Evolutionary conservation across 1,139 yeast genomes (phyloP).

Genomic region (Spathaspora jeffriesii): DNA sequence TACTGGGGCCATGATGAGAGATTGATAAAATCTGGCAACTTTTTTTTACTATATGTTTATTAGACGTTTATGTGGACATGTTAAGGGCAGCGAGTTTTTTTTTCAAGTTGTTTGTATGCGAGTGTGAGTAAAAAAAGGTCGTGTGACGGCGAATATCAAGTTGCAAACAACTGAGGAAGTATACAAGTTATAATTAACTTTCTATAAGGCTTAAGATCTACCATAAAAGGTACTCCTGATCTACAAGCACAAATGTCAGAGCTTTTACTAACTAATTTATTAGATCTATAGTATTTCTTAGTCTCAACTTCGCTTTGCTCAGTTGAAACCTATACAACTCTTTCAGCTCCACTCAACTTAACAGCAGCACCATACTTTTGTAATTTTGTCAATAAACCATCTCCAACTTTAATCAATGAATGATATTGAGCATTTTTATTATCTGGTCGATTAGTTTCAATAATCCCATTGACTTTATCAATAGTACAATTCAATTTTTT

Average conservation of each 20-base stretch:
- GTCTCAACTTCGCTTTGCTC: too few species aligned
- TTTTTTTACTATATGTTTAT: not conserved
- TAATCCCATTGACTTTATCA: slow-evolving; percentile 93
- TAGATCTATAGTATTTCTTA: too few species aligned
- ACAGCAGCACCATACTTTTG: slow-evolving; percentile 99
- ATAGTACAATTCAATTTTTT: slow-evolving; percentile 94
- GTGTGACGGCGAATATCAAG: not conserved
- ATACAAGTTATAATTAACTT: too few species aligned
- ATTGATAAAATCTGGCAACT: not conserved
- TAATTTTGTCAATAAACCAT: slow-evolving; percentile 85
- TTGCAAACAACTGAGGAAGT: too few species aligned
- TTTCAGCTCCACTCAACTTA: slow-evolving; percentile 89
- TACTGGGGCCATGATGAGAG: slow-evolving; percentile 3
- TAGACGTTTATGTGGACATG: not conserved
- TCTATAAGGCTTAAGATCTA: too few species aligned
- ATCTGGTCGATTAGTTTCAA: slow-evolving; percentile 95
- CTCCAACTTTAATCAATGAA: slow-evolving; percentile 87
- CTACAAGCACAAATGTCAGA: too few species aligned
- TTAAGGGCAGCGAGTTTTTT: not conserved
- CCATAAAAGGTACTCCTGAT: too few species aligned
- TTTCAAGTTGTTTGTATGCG: not conserved
- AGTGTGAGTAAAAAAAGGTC: not conserved
- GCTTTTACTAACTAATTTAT: not conserved
- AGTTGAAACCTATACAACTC: too few species aligned
- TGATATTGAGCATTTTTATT: slow-evolving; percentile 95